Percentiles rank a stretch among this genome's conserved stretches.
phyloP scores from a whole-genome alignment of 177 flowering plant genomes.

The Vitis hybrid region DNA sequence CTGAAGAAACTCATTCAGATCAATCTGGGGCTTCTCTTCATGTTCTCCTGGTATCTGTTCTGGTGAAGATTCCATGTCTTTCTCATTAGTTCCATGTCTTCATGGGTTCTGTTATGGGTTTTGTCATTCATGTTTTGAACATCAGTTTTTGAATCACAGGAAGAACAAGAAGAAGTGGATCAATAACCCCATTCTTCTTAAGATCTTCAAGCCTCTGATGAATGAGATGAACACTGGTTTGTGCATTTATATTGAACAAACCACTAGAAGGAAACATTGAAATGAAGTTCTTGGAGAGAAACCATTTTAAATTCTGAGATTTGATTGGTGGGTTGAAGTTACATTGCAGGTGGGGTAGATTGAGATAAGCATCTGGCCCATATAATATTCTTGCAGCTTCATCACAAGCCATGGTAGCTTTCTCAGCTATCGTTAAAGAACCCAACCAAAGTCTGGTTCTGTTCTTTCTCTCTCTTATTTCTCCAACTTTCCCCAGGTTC shows the following conservation, averaged over 20 bases:
- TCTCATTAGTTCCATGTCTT: conserved; percentile 11
- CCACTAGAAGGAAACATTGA: conserved; percentile 75
- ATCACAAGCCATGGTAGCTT: conserved; percentile 98
- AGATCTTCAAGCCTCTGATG: conserved; percentile 90
- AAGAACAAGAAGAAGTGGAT: conserved; percentile 29
- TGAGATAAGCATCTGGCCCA: conserved; percentile 94
- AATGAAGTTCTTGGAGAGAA: conserved; percentile 69
- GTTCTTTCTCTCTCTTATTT: conserved; percentile 94
- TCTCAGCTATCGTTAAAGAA: conserved; percentile 90
- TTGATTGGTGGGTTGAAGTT: conserved; percentile 37
- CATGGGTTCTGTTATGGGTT: neutral
- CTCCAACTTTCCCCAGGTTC: conserved; percentile 99
- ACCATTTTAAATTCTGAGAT: conserved; percentile 67
- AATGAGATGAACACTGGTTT: conserved; percentile 85
- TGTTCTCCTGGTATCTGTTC: conserved; percentile 14
- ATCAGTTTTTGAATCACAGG: conserved; percentile 28
- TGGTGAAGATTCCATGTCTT: conserved; percentile 21
- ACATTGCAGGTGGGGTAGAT: conserved; percentile 76
- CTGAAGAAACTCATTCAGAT: conserved; percentile 74
- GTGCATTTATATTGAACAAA: conserved; percentile 80
- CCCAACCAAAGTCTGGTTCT: conserved; percentile 94
- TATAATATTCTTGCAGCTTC: conserved; percentile 84
- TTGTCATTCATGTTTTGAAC: conserved; percentile 5
- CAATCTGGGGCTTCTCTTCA: conserved; percentile 75
- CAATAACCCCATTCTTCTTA: conserved; percentile 44